Percentiles rank a stretch among this genome's conserved stretches.
phyloP scores from a whole-genome alignment of 495 filamentous ascomycete genomes.

The Pyrenula aspistea region DNA sequence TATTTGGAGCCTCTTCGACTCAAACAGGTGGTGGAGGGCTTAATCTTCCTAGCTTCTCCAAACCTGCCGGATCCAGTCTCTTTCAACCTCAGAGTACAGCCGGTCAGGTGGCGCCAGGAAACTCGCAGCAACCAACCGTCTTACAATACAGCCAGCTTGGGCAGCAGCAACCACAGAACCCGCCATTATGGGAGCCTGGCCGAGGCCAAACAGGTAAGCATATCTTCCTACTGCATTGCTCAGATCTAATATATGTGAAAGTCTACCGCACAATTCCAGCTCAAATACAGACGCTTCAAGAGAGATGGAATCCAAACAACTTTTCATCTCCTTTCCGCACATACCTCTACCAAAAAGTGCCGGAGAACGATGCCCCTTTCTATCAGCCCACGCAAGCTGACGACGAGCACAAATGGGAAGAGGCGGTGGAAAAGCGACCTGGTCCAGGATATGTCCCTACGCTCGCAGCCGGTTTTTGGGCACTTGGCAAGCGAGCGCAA shows the following conservation, averaged over 20 bases:
- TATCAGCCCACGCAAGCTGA: slow-evolving; percentile 68
- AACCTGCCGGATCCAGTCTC: not conserved
- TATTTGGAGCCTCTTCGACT: slow-evolving; percentile 18
- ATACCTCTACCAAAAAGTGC: slow-evolving; percentile 91
- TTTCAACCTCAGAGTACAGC: slow-evolving; percentile 5
- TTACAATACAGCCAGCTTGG: not conserved
- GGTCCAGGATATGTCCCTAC: slow-evolving; percentile 66
- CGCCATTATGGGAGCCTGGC: not conserved
- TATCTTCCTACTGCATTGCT: not conserved
- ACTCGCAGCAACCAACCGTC: slow-evolving; percentile 12
- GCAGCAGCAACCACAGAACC: slow-evolving; percentile 1
- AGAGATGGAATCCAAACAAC: slow-evolving; percentile 72
- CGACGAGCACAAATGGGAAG: slow-evolving; percentile 82
- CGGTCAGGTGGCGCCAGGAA: slow-evolving; percentile 4
- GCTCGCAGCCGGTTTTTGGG: slow-evolving; percentile 52
- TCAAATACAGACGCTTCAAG: slow-evolving; percentile 64
- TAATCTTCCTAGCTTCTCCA: not conserved
- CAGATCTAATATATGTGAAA: slow-evolving; percentile 6
- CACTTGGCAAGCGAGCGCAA: slow-evolving; percentile 64
- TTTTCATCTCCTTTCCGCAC: slow-evolving; percentile 69
- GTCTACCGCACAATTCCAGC: slow-evolving; percentile 72
- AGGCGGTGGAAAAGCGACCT: slow-evolving; percentile 76
- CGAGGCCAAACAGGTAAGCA: not conserved
- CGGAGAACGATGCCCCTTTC: slow-evolving; percentile 64
- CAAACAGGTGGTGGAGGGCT: slow-evolving; percentile 1